Percentiles rank a stretch among this genome's conserved stretches.
These are phyloP conservation scores for Abrus pulchellus DNA, from an alignment of 306 rosid genomes.

Conservation along the genomic window DNA sequence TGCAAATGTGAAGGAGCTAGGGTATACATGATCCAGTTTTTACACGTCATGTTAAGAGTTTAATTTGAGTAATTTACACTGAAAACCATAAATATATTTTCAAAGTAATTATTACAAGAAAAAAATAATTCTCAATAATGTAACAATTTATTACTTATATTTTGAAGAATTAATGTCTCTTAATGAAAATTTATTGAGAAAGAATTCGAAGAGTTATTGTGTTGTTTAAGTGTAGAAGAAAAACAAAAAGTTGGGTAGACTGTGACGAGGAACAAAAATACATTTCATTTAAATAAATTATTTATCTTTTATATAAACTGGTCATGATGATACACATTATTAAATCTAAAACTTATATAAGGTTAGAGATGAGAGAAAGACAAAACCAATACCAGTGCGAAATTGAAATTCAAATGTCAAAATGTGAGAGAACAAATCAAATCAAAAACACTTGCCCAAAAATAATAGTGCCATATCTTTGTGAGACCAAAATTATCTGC, in stretches of 20 bases:
- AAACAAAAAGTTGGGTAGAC: too few relatives aligned
- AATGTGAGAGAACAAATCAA: conserved; percentile 43
- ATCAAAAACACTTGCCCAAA: conserved; percentile 17
- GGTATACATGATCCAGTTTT: neutral
- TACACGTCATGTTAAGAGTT: too few relatives aligned
- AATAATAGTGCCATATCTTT: conserved; percentile 54
- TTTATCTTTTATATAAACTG: neutral
- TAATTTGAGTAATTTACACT: too few relatives aligned
- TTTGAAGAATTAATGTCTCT: too few relatives aligned
- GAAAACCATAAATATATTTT: too few relatives aligned
- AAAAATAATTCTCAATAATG: too few relatives aligned
- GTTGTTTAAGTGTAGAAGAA: too few relatives aligned
- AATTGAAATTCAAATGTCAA: conserved; percentile 25
- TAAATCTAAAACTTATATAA: neutral
- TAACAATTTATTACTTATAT: too few relatives aligned
- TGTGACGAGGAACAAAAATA: neutral
- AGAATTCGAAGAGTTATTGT: too few relatives aligned
- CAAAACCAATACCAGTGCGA: neutral
- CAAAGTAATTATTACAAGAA: too few relatives aligned
- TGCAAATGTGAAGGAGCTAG: neutral
- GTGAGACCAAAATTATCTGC: conserved; percentile 53
- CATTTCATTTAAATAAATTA: neutral
- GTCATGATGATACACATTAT: neutral
- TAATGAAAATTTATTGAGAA: too few relatives aligned
- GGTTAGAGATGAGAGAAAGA: conserved; percentile 19